A percentile compares a stretch with the other conserved stretches of the same genome.
Evolutionary conservation across 108 stramenopile species (phyloP).

Genomic region (Nitzschia palea): DNA sequence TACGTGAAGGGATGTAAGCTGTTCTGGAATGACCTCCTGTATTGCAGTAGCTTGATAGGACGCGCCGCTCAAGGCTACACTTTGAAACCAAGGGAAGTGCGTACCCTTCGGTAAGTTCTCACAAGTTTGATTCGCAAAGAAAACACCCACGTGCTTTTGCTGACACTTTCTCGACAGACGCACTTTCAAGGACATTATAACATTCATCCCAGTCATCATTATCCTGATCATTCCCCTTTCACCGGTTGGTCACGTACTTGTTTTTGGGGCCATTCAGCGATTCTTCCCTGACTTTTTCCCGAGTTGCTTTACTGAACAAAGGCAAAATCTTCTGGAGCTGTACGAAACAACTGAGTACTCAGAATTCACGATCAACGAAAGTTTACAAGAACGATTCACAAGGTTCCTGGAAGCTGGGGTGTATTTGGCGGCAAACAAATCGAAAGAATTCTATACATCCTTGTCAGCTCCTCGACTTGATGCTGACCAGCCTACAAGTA

Average conservation of each 20-base stretch:
- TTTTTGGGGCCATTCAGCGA: conserved; percentile 96
- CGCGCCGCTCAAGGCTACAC: conserved; percentile 91
- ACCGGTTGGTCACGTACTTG: conserved; percentile 95
- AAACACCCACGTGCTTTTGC: background rate
- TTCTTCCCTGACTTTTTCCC: conserved; percentile 98
- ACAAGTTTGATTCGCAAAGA: background rate
- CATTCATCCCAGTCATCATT: conserved; percentile 94
- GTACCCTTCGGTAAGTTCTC: conserved; percentile 76
- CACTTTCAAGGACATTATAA: conserved; percentile 93
- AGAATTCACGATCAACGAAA: conserved; percentile 82
- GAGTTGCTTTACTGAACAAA: conserved; percentile 93
- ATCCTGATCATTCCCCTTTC: conserved; percentile 95
- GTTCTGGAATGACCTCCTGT: conserved; percentile 84
- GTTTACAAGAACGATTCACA: conserved; percentile 27
- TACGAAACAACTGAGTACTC: conserved; percentile 88
- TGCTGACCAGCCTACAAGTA: background rate
- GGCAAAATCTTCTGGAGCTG: conserved; percentile 90
- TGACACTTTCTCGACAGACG: conserved; percentile 48
- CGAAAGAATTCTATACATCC: conserved; percentile 15
- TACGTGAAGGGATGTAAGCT: conserved; percentile 82
- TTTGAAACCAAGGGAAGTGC: conserved; percentile 95
- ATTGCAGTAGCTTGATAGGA: conserved; percentile 71
- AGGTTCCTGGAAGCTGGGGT: conserved; percentile 36
- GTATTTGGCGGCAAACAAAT: conserved; percentile 28
- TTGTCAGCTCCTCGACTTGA: background rate